These are phyloP conservation scores for Litchi chinensis DNA, from an alignment of 345 rosid genomes.

Conservation along the genomic window DNA sequence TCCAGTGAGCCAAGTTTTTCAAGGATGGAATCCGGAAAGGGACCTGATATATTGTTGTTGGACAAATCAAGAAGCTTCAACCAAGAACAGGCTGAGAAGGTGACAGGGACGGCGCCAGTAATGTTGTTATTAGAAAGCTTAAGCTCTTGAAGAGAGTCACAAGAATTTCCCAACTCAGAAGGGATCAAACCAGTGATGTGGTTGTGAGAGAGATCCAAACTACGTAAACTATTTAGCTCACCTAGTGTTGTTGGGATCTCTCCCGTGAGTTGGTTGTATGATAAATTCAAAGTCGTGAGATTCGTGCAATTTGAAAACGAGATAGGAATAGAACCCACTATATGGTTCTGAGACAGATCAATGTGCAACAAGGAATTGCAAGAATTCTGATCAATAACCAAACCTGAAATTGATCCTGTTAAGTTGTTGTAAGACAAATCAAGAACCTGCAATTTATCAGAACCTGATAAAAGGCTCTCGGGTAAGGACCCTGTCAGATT, in stretches of 20 bases:
- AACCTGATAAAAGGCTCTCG: conserved; percentile 45
- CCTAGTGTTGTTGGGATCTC: conserved; percentile 68
- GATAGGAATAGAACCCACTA: conserved; percentile 56
- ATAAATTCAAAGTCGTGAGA: conserved; percentile 64
- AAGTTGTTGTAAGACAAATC: conserved; percentile 85
- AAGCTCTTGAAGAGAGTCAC: conserved; percentile 63
- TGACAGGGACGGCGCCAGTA: conserved; percentile 67
- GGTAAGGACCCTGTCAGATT: conserved; percentile 73
- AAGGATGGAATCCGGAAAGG: conserved; percentile 65
- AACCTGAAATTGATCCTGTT: conserved; percentile 76
- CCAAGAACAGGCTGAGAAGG: conserved; percentile 71
- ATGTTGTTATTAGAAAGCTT: conserved; percentile 74
- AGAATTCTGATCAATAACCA: conserved; percentile 52
- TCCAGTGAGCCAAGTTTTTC: conserved; percentile 60
- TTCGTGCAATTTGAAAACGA: conserved; percentile 78
- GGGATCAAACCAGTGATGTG: conserved; percentile 86
- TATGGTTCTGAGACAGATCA: conserved; percentile 68
- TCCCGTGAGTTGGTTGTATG: conserved; percentile 62
- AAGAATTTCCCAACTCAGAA: conserved; percentile 65
- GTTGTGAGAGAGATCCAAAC: conserved; percentile 77
- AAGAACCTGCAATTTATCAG: conserved; percentile 67
- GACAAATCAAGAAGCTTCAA: conserved; percentile 77
- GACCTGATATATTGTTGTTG: conserved; percentile 83
- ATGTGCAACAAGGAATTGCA: conserved; percentile 65
- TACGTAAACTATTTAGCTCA: conserved; percentile 55